Base-by-base conservation (phyloP, 2,329 filamentous ascomycete genomes). In the Hypoxylon sp. region DNA sequence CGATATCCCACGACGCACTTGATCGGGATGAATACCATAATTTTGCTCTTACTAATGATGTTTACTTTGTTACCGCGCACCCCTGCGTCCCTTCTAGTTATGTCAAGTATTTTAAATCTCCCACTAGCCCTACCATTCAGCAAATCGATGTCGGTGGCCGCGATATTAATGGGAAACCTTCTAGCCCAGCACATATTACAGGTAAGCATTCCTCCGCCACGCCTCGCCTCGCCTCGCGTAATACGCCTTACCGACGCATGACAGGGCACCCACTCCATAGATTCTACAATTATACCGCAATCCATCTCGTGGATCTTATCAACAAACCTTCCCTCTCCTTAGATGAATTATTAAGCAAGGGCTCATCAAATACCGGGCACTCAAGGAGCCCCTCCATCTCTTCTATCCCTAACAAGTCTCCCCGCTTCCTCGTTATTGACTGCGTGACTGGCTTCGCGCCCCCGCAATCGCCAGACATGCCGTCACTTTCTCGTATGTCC, bases 51-150 rank as follows among this genome's bases (percentile, higher is more conserved):
- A 78, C 80, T 5, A 86, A 89, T 70, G 89, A 91, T 64, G 83
- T 91, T 22, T 86, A 86, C 72, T 91, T 91, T 75, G 87, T 91
- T 17, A 91, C 90, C 0, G 89, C 89, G 0, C 88, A 91, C 71
- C 90, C 90, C 0, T 92, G 90, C 72, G 84, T 87, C 4, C 85
- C 87, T 1, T 88, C 88, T 1, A 83, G 83, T 56, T 83, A 85
- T 61, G 85, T 89, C 2, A 86, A 84, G 68, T 85, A 90, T 61
- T 75, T 90, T 56, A 88, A 86, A 75, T 88, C 88, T 13, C 86
- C 88, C 0, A 85, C 85, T 0, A 90, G 87, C 73, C 87, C 88
- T 20, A 88, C 85, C 1, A 88, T 89, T 58, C 86, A 86, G 73
- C 85, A 88, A 65, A 85, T 86, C 61, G 85, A 88, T 68, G 80